Percentiles rank a stretch among this genome's conserved stretches.
Evolutionary conservation across 2,329 filamentous ascomycete genomes (phyloP).

Genomic region (Pseudophaeomoniella oleicola): DNA sequence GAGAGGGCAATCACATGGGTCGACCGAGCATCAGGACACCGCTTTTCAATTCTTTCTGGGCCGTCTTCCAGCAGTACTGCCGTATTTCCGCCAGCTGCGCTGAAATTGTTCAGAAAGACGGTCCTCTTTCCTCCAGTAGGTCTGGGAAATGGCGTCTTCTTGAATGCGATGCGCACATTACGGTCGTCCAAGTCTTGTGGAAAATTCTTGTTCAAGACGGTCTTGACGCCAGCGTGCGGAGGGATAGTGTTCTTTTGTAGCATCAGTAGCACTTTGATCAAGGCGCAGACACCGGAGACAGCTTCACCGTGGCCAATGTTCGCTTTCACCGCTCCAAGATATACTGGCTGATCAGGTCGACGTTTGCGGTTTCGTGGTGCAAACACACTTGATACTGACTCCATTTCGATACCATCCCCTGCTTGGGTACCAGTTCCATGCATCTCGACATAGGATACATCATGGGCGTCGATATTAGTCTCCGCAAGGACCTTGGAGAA

Average conservation of each 20-base stretch:
- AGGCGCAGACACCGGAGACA: slow-evolving; percentile 18
- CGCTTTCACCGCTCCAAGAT: slow-evolving; percentile 20
- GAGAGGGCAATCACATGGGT: slow-evolving; percentile 44
- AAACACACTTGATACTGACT: slow-evolving; percentile 21
- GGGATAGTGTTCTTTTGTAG: slow-evolving; percentile 48
- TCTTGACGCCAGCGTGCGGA: slow-evolving; percentile 53
- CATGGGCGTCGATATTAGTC: slow-evolving; percentile 20
- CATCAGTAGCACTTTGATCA: slow-evolving; percentile 53
- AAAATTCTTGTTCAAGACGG: slow-evolving; percentile 19
- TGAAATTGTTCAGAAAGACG: slow-evolving; percentile 50
- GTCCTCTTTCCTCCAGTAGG: slow-evolving; percentile 18
- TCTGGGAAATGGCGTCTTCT: slow-evolving; percentile 22
- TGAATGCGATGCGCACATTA: slow-evolving; percentile 25
- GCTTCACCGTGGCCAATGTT: slow-evolving; percentile 33
- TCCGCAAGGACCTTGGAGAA: slow-evolving; percentile 21
- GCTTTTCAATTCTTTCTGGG: slow-evolving; percentile 20
- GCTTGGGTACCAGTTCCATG: slow-evolving; percentile 27
- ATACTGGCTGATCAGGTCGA: slow-evolving; percentile 17
- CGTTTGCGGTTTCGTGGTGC: slow-evolving; percentile 14
- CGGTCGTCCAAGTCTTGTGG: slow-evolving; percentile 18
- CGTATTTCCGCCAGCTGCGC: slow-evolving; percentile 58
- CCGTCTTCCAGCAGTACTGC: slow-evolving; percentile 51
- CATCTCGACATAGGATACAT: slow-evolving; percentile 24
- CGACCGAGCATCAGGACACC: slow-evolving; percentile 35
- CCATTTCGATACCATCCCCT: slow-evolving; percentile 23